Evolutionary conservation across 495 filamentous ascomycete species (phyloP), one percentile per base, ranked within the genome.

Genomic region (Elasticomyces elasticus): DNA sequence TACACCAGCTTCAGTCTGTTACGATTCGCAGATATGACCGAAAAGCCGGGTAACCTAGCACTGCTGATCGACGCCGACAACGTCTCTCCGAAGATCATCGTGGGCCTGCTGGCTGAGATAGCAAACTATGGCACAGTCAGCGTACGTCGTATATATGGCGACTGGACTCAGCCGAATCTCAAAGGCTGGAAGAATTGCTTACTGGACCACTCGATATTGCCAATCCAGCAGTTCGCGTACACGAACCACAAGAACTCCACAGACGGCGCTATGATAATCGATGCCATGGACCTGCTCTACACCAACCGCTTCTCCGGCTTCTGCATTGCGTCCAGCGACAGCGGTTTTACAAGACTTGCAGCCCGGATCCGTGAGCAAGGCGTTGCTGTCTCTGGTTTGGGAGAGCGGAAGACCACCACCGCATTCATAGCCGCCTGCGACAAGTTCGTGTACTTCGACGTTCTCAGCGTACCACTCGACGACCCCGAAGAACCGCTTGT

Each of bases 391-490:
- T 58, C 52, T 27, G 55, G 55, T 30, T 58, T 58, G 24, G 55
- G 49, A 47, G 33, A 58, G 22, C 20, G 55, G 20, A 45, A 52
- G 7, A 58, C 49, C 15, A 43, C 23, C 26, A 52, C 9, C 20
- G 49, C 55, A n/a, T 52, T 52, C 30, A 38, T 58, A 12, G 48
- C 55, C 11, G 55, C 49, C 13, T 58, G 55, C 49, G 28, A 45
- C 26, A 30, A 58, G 27, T 58, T 58, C 49, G 38, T 47, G 20
- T 58, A 46, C 38, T 37, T 58, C 20, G 55, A 58, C 26, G 49
- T 37, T 15, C 20, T 58, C 69, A 84, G 85, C 67, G 85, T 86
- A 20, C 82, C 83, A 0, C 76, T 82, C 85, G 57, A 69, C 64
- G 31, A 71, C n/a, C n/a, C n/a, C n/a, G n/a, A n/a, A n/a, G n/a